phyloP scores from a whole-genome alignment of 306 rosid species.

The Cucurbita maxima region DNA sequence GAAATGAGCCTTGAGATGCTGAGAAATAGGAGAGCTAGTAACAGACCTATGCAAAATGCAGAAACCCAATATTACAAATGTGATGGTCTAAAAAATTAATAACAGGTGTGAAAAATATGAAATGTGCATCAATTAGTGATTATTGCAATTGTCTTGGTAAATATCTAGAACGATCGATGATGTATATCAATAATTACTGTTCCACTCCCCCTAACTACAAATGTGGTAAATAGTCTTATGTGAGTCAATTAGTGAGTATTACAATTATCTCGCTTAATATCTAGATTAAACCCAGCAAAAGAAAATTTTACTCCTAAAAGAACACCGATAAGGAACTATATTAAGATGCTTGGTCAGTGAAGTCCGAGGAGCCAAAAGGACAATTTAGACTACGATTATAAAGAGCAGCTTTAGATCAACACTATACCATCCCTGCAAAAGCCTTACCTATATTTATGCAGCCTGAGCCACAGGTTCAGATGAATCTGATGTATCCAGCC shows the following conservation, averaged over 20 bases:
- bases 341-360: not conserved
- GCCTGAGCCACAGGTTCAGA: constrained; percentile 62
- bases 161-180: not conserved
- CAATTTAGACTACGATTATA: not conserved
- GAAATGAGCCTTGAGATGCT: not conserved
- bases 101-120: not conserved
- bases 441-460: constrained; percentile 20
- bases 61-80: not conserved
- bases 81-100: not conserved
- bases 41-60: not conserved
- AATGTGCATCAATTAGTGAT: not conserved
- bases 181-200: not conserved
- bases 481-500: constrained; percentile 45
- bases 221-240: not conserved
- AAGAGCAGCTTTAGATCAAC: not conserved
- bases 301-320: not conserved
- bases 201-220: not conserved
- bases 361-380: not conserved
- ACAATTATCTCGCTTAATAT: not conserved
- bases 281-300: not conserved
- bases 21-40: not conserved
- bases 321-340: not conserved
- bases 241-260: not conserved
- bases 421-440: constrained; percentile 7
- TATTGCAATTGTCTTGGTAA: not conserved